Base-by-base conservation (phyloP, 768 basidiomycete species). In the Hypholoma fasciculare region DNA sequence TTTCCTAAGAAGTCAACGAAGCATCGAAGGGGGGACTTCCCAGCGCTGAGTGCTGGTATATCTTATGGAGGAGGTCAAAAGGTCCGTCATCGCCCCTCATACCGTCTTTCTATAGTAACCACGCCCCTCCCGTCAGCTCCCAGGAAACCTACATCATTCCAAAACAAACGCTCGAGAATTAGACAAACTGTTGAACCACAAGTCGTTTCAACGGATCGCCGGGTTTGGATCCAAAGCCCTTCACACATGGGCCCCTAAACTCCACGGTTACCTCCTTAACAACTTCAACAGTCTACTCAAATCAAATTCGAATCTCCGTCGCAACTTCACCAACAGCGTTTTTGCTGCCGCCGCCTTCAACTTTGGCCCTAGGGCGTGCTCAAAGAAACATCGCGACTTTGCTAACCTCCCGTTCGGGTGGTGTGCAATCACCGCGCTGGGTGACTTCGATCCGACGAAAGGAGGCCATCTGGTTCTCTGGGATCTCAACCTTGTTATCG, bases 11-110 rank as follows among this genome's bases (percentile, higher is more conserved):
- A 57, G 11, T 30, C 48, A 7, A 19, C 30, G 4, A 26, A 38
- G 11, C 44, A 58, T 34, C 48, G 52, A 2, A 50, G 56, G 7
- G 62, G 62, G 4, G 23, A 50, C 1, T 60, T 63, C 47, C 42
- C 44, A 11, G 46, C 48, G 2, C 49, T 63, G 12, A 43, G 38
- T 17, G 39, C 26, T 19, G 56, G 62, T 11, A 57, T 63, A 9
- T 60, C 55, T 14, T 42, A 50, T 30, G 62, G 62, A 7, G 48
- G 49, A 5, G 59, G 62, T 1, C 56, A 54, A 36, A 27, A 17
- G 23, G 4, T 47, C 2, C 1, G 46, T 23, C 30, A 1, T 3
- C 4, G 1, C 8, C 2, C 20, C 4, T 16, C 7, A n/a, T 36
- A 4, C 34, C 17, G 42, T 7, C 7, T 4, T 23, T 26, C 16